Evolutionary conservation across 208 protist genomes (phyloP), one percentile per base, ranked within the genome.

Genomic region (Trypanosoma theileri): DNA sequence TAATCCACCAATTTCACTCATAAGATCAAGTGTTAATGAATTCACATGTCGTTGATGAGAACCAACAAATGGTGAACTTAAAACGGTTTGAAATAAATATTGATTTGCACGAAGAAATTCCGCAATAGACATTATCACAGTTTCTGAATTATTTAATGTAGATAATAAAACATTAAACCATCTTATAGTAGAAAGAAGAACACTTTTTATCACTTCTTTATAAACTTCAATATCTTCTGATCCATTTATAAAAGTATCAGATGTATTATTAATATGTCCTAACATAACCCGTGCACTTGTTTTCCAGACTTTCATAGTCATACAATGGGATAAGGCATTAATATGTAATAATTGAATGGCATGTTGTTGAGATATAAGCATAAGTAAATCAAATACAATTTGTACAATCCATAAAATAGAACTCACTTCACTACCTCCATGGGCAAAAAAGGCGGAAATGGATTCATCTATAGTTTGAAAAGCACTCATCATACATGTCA

Each of bases 151-250:
- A 35, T 80, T 73, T 19, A 89, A 46, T 50, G 62, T 48, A 45
- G 83, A 78, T n/a, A 89, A 68, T 56, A 91, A 63, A 21, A 80
- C 55, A 71, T 91, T 91, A 46, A 91, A 73, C 88, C 88, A 93
- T 26, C 85, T 75, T 63, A 77, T 69, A 7, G 77, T 70, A 9
- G 66, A 75, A 13, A 93, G 70, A 31, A 93, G 64, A 17, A 93
- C 56, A 35, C 45, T 81, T 52, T 77, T 79, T 51, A 93, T 74
- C 35, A 91, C 77, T 53, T 89, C 79, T 61, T 79, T 84, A 67
- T 89, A 84, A 59, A 81, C 76, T 52, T 86, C 87, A 46, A 79
- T 74, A 24, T 73, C 58, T 24, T 75, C 63, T 26, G 58, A 62
- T 7, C 64, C n/a, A 59, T 62, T 72, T 21, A 61, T 40, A 13